Base-by-base conservation (phyloP, 176 grass and related monocot genomes). In the Rhynchospora pubera region DNA sequence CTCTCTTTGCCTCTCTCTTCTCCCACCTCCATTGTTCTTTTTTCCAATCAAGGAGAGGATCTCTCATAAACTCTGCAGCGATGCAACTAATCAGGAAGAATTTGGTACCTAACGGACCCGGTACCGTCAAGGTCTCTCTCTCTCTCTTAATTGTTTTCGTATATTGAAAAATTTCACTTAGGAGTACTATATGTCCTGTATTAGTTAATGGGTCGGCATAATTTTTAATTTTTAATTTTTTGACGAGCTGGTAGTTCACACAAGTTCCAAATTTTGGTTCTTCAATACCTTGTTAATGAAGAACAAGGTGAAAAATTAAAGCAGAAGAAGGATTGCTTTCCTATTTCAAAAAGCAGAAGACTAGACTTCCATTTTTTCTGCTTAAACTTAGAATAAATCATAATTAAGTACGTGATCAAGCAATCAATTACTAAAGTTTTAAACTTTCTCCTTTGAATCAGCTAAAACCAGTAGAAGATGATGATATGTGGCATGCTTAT, bases 401-500 rank as follows among this genome's bases (percentile, higher is more conserved):
- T 16, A 15, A 28, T 55, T 5, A 28, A 48, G 28, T 26, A 53
- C 2, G 15, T 28, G 23, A 76, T 32, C 23, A 55, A 46, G 72
- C 48, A 13, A 0, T 5, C 0, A 64, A 2, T 64, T 81, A 64
- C 15, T 46, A 13, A 43, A 30, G 61, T 77, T 48, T 43, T 22
- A 15, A 44, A 45, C 19, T 66, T 3, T 53, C 64, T 7, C 45
- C 23, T 83, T 58, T 15, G 4, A 2, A 16, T 77, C 81, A 98
- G 89, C 68, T 98, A 64, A 22, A 94, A 30, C 96, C 92, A 43
- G 89, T 91, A 81, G 92, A 98, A 78, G 96, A 98, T 13, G 96
- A 98, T 19, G 96, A 98, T 86, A 77, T 98, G 91, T 93, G 96
- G 96, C 91, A 98, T 67, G 87, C 87, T 39, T 98, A 94, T 84